phyloP scores from a whole-genome alignment of 768 basidiomycete species.

The Boletus vinaceobasis region DNA sequence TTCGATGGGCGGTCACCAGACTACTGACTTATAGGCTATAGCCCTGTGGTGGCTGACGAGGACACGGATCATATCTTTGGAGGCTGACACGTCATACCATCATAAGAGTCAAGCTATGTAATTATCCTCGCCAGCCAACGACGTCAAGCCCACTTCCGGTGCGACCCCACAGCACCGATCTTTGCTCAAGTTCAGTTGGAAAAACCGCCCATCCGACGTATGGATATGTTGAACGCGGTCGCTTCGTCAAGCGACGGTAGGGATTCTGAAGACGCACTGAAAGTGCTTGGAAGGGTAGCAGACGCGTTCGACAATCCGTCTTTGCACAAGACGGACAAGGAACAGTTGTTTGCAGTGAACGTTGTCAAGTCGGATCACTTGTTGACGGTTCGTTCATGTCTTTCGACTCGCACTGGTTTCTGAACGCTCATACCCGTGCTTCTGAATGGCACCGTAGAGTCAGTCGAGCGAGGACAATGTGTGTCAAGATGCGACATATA shows the following conservation, averaged over 20 bases:
- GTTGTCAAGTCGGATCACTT: slow-evolving; percentile 21
- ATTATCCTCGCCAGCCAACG: slow-evolving; percentile 6
- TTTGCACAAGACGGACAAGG: slow-evolving; percentile 18
- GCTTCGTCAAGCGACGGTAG: background rate
- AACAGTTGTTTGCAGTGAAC: slow-evolving; percentile 18
- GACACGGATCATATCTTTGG: background rate
- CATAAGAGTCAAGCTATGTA: background rate
- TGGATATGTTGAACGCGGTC: slow-evolving; percentile 3
- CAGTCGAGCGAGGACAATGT: slow-evolving; percentile 16
- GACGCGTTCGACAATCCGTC: slow-evolving; percentile 30
- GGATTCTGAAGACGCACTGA: slow-evolving; percentile 15
- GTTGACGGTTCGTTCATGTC: slow-evolving; percentile 16
- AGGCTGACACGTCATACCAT: slow-evolving; percentile 17
- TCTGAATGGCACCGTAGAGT: slow-evolving; percentile 3
- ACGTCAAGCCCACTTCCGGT: background rate
- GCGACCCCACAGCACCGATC: background rate
- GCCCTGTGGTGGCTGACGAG: slow-evolving; percentile 9
- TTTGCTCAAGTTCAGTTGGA: background rate
- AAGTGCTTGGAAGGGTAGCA: slow-evolving; percentile 26
- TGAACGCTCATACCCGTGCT: background rate
- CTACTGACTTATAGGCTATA: background rate
- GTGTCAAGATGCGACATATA: background rate
- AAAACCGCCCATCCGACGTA: background rate
- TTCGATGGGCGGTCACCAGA: background rate
- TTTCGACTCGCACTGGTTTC: background rate